Evolutionary conservation across 345 rosid genomes (phyloP), one percentile per base, ranked within the genome.

Genomic region (Syzygium jambos): DNA sequence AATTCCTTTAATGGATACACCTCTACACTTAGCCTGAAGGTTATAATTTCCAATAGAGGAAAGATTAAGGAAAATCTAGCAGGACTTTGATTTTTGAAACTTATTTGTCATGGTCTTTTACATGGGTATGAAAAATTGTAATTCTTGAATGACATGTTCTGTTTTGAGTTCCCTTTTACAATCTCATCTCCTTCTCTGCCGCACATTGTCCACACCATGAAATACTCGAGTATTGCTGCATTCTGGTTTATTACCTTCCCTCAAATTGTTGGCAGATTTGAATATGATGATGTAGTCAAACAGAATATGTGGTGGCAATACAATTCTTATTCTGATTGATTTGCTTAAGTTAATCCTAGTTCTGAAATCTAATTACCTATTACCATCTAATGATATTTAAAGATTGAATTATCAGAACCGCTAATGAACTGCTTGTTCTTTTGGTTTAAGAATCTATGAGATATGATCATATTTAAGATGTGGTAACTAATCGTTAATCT

Each of bases 131-230:
- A 68, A 68, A 34, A 34, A 34, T 38, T 73, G 82, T 21, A 73
- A 73, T 43, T 73, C 27, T 34, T 19, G 82, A 38, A 73, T 38
- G 82, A 49, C 27, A 73, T 73, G 23, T 43, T 59, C 82, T 73
- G 49, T 34, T 73, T 6, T 19, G 8, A 59, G 43, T 84, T 87
- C 27, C 86, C n/a, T 84, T 52, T 56, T 23, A 82, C 21, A 56
- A 12, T 16, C 51, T 34, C 1, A 63, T 82, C 65, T 91, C 88
- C 61, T 12, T 84, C 85, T 84, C 92, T 93, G 90, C 96, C 95
- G 98, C 98, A 97, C 91, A 96, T 97, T 68, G 93, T 95, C 87
- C 96, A 97, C 92, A 95, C 96, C 95, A 96, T 97, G 98, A 95
- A 93, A 88, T 98, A 97, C 89, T 97, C 99, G 83, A 95, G 96